Conservation (phyloP, 352 stramenopile genomes). For the Globisporangium lucens region DNA sequence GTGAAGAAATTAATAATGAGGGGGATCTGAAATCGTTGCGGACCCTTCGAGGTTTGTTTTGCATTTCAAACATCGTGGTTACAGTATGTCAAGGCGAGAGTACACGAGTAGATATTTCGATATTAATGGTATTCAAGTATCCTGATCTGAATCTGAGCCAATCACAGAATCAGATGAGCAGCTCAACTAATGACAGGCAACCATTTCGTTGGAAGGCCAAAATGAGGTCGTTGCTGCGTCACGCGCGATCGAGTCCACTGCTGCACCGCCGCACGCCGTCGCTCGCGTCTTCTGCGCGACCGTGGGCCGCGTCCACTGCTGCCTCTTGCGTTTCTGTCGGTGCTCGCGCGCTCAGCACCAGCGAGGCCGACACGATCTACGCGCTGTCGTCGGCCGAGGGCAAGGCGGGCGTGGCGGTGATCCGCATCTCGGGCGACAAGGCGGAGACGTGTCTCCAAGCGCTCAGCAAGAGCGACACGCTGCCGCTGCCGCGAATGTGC, state of each 20-base stretch:
- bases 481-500: slow-evolving; percentile 53
- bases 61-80: too few species aligned
- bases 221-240: slow-evolving; percentile 2
- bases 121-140: too few species aligned
- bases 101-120: too few species aligned
- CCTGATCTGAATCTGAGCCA: background rate
- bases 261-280: background rate
- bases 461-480: slow-evolving; percentile 35
- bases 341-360: slow-evolving; percentile 8
- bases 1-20: too few species aligned
- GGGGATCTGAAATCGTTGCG: too few species aligned
- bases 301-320: background rate
- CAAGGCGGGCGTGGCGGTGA: slow-evolving; percentile 83
- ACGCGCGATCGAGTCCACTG: background rate
- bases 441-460: slow-evolving; percentile 63
- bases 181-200: background rate
- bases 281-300: background rate
- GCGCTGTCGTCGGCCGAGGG: slow-evolving; percentile 86
- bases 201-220: background rate
- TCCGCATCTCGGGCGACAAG: slow-evolving; percentile 83
- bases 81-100: too few species aligned
- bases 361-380: slow-evolving; percentile 88
- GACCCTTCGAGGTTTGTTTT: too few species aligned
- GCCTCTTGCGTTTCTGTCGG: background rate
- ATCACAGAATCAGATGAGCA: background rate